Percentiles rank a stretch among this genome's conserved stretches.
Evolutionary conservation across 768 basidiomycete genomes (phyloP).

Genomic region (Sporobolomyces phaffii): DNA sequence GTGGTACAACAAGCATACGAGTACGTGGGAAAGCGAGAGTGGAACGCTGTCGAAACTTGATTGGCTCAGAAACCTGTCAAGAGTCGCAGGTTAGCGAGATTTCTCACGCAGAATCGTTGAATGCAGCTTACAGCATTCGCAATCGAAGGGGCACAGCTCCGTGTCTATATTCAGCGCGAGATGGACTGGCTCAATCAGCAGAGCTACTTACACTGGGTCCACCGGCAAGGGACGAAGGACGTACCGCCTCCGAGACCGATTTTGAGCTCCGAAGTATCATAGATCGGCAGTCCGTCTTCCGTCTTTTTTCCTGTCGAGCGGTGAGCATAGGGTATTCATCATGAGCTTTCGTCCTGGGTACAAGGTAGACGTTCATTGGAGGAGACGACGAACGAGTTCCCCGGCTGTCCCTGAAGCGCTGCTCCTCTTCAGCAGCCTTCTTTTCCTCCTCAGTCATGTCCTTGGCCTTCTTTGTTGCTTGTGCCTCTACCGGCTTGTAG

Average conservation of each 20-base stretch:
- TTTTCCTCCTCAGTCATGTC: conserved; percentile 22
- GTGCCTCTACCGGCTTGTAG: conserved; percentile 15
- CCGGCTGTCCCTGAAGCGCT: conserved; percentile 35
- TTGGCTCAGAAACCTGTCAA: too few species aligned
- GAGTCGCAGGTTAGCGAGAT: too few species aligned
- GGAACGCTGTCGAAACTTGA: too few species aligned
- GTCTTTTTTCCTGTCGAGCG: conserved; percentile 34
- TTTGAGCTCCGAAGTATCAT: conserved; percentile 38
- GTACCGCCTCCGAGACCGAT: conserved; percentile 40
- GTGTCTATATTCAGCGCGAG: conserved; percentile 20
- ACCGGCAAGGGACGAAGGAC: background rate
- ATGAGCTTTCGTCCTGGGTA: too few species aligned
- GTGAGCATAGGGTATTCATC: too few species aligned
- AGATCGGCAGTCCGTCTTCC: conserved; percentile 42
- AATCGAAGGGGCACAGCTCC: conserved; percentile 41
- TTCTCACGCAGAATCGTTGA: too few species aligned
- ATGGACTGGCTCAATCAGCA: background rate
- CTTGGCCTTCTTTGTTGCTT: conserved; percentile 2
- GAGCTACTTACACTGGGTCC: background rate
- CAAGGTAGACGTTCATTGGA: too few species aligned
- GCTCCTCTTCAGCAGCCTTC: conserved; percentile 30
- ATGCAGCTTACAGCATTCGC: conserved; percentile 42
- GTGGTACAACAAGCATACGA: background rate
- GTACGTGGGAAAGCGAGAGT: too few species aligned
- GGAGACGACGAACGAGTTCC: conserved; percentile 16